Conservation (phyloP, 2,329 filamentous ascomycete species). For the Ceratocystis colombiana region DNA sequence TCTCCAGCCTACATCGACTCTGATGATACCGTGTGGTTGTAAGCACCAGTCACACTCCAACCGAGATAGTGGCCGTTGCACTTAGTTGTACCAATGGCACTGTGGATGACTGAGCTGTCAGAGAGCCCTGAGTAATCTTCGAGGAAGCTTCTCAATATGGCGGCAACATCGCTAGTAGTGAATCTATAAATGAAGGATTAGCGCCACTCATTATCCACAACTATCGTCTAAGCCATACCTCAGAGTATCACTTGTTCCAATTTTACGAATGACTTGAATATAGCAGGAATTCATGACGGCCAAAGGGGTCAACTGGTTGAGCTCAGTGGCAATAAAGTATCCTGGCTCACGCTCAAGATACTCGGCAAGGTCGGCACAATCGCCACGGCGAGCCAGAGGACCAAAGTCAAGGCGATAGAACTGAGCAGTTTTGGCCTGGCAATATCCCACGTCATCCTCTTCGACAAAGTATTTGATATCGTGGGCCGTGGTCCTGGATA, state of each 20-base stretch:
- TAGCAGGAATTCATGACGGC: constrained; percentile 12
- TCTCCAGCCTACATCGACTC: not conserved
- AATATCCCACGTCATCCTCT: not conserved
- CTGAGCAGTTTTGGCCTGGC: not conserved
- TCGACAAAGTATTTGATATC: constrained; percentile 14
- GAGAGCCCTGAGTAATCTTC: not conserved
- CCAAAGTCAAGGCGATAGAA: constrained; percentile 20
- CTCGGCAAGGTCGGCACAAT: constrained; percentile 4
- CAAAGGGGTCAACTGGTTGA: constrained; percentile 18
- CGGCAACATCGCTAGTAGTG: constrained; percentile 8
- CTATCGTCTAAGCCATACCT: not conserved
- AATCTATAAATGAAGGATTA: constrained; percentile 17
- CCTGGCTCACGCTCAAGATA: constrained; percentile 16
- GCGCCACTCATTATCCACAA: not conserved
- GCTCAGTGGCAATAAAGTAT: constrained; percentile 16
- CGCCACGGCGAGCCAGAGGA: not conserved
- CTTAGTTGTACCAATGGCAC: constrained; percentile 6
- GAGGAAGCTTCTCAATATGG: constrained; percentile 9
- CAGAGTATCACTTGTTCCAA: constrained; percentile 1
- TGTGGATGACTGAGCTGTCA: not conserved
- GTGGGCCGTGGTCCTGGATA: not conserved
- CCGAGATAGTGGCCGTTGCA: constrained; percentile 14
- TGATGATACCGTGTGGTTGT: constrained; percentile 1
- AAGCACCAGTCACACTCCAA: constrained; percentile 19
- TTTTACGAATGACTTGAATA: constrained; percentile 18